phyloP scores from a whole-genome alignment of 768 basidiomycete species.

The Mycena haematopus region DNA sequence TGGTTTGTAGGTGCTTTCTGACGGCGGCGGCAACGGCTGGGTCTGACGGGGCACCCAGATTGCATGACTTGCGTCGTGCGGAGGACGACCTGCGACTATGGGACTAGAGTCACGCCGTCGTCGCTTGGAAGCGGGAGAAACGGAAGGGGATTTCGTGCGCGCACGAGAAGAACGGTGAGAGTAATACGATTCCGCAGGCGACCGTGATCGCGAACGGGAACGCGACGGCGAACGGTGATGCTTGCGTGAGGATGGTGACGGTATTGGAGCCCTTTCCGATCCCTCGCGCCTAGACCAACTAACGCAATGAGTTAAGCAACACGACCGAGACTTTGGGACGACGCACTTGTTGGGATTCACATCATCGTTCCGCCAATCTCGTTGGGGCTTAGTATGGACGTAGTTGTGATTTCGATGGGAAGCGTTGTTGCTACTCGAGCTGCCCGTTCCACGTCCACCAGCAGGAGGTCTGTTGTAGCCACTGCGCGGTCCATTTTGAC shows the following conservation, averaged over 20 bases:
- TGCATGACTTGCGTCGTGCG: conserved; percentile 51
- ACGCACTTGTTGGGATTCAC: conserved; percentile 78
- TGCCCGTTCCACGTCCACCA: conserved; percentile 38
- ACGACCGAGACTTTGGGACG: not conserved
- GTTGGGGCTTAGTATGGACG: conserved; percentile 46
- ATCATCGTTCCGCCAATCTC: conserved; percentile 66
- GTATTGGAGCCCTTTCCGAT: conserved; percentile 45
- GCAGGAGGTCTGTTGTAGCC: conserved; percentile 34
- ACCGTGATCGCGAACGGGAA: conserved; percentile 67
- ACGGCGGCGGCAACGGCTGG: conserved; percentile 34
- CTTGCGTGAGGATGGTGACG: conserved; percentile 49
- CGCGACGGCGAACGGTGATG: conserved; percentile 53
- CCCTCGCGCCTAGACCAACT: conserved; percentile 76
- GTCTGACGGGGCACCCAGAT: conserved; percentile 39
- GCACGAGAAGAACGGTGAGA: conserved; percentile 69
- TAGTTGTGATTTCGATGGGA: conserved; percentile 28
- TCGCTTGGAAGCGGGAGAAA: conserved; percentile 64
- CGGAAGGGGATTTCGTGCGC: conserved; percentile 66
- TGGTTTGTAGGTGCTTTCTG: conserved; percentile 19
- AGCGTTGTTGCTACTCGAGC: conserved; percentile 2
- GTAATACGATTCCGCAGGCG: conserved; percentile 69
- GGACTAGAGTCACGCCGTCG: conserved; percentile 59
- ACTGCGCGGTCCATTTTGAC: conserved; percentile 32
- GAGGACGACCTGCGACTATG: conserved; percentile 48
- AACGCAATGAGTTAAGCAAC: conserved; percentile 19